Base-by-base conservation (phyloP, 169 alveolate genomes). In the Eimeria sp. region DNA sequence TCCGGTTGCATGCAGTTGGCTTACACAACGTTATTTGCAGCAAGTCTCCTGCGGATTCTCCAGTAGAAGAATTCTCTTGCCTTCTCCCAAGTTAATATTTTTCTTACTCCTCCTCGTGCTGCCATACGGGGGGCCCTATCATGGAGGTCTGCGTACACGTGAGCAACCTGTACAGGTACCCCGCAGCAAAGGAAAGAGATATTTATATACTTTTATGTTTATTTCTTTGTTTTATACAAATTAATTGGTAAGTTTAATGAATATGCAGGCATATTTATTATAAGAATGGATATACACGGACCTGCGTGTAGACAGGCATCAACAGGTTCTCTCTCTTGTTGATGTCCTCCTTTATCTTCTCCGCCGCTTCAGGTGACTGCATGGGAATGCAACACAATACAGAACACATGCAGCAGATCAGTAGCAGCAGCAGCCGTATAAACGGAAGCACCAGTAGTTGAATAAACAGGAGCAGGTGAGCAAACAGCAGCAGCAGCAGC, bases 61-160 rank as follows among this genome's bases (percentile, higher is more conserved):
- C 97, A 97, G 96, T 97, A 97, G 96, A 97, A 97, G 63, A 97
- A 97, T 78, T 96, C 95, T 40, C 99, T 97, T 16, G 98, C 95
- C 54, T 76, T 96, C 92, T 96, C 96, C 99, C 99, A 98, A 54
- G 95, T 96, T 67, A 98, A 96, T 72, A 97, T 95, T 82, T 97
- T 98, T 73, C 96, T 67, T 84, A 98, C 96, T 45, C 97, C 99
- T 7, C 98, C 98, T 83, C 97, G 96, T 25, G 98, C 97, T 72
- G 97, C 97, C 99, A 98, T 98, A 83, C 99, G 98, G 78, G 95
- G 96, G 3, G 98, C 97, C 16, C 98, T 97, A 87, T 98, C 99
- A 82, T 98, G 99, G 78, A 98, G 87, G 82, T 98, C 99, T 16
- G 98, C 98, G 89, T 97, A 98, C 94, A 95, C 96, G 70, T 96